Percentiles rank a stretch among this genome's conserved stretches.
These are phyloP conservation scores for Imleria badia DNA, from an alignment of 768 basidiomycete species.

Conservation along the genomic window DNA sequence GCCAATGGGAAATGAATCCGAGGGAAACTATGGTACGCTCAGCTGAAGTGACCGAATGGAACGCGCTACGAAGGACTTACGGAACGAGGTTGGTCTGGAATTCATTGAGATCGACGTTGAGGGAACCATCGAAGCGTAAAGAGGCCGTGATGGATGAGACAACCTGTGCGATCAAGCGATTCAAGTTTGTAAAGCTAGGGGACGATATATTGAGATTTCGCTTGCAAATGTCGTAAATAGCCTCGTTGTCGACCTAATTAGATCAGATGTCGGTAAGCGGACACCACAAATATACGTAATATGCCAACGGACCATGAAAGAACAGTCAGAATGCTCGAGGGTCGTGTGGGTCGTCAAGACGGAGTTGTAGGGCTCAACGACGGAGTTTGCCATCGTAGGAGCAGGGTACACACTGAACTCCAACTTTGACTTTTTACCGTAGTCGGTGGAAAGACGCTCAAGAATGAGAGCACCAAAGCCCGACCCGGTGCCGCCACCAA, in stretches of 20 bases:
- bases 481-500: conserved; percentile 98
- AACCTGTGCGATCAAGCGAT: conserved; percentile 96
- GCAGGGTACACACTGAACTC: conserved; percentile 98
- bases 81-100: conserved; percentile 99
- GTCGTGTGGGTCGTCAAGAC: conserved; percentile 98
- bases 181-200: conserved; percentile 93
- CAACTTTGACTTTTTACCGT: conserved; percentile 98
- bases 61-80: conserved; percentile 45
- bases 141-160: conserved; percentile 98
- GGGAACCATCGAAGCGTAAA: conserved; percentile 61
- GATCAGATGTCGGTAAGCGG: conserved; percentile 2
- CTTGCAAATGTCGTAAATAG: conserved; percentile 78
- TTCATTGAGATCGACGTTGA: conserved; percentile 84
- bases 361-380: conserved; percentile 98
- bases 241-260: conserved; percentile 77
- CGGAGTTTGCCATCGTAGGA: conserved; percentile 88
- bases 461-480: conserved; percentile 96
- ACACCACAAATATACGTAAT: conserved; percentile 1
- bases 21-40: conserved; percentile 65
- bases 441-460: conserved; percentile 94
- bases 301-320: conserved; percentile 78
- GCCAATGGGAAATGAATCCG: conserved; percentile 99
- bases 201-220: conserved; percentile 82
- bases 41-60: not conserved
- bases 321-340: conserved; percentile 98